phyloP scores from a whole-genome alignment of 495 filamentous ascomycete genomes.

The Penicillium pancosmium region DNA sequence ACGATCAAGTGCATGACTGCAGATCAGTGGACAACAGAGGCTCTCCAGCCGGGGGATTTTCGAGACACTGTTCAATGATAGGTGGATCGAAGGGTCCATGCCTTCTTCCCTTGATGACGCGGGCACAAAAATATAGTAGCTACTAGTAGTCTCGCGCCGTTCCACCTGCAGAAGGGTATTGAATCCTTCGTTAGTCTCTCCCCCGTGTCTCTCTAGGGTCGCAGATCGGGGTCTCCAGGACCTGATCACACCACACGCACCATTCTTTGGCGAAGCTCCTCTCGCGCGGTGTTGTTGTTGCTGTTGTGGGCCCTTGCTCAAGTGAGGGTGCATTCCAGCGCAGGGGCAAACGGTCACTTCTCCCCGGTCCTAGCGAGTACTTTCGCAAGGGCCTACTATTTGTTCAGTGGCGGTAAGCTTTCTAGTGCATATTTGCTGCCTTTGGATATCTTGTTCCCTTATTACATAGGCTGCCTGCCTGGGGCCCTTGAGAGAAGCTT shows the following conservation, averaged over 20 bases:
- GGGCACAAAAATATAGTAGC: neutral
- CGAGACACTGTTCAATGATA: constrained; percentile 15
- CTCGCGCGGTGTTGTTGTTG: neutral
- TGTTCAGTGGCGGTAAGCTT: constrained; percentile 6
- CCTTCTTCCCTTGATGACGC: constrained; percentile 18
- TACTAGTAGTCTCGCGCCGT: neutral
- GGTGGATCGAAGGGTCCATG: constrained; percentile 5
- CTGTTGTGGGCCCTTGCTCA: constrained; percentile 25
- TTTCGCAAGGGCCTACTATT: neutral
- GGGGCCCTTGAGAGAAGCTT: neutral
- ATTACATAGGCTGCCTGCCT: constrained; percentile 1
- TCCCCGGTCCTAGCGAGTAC: constrained; percentile 15
- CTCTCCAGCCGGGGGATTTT: constrained; percentile 11
- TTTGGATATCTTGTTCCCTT: neutral
- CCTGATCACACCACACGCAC: constrained; percentile 8
- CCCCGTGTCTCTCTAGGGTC: constrained; percentile 10
- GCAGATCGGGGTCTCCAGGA: constrained; percentile 13
- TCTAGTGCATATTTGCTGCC: neutral
- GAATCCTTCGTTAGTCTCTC: neutral
- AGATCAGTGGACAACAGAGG: constrained; percentile 9
- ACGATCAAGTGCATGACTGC: constrained; percentile 12
- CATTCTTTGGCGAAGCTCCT: constrained; percentile 8
- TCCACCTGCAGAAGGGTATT: constrained; percentile 3
- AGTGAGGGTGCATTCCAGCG: constrained; percentile 32
- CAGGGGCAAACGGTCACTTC: constrained; percentile 18